Base-by-base conservation (phyloP, 129 eudicot species). In the Smallanthus sonchifolius region DNA sequence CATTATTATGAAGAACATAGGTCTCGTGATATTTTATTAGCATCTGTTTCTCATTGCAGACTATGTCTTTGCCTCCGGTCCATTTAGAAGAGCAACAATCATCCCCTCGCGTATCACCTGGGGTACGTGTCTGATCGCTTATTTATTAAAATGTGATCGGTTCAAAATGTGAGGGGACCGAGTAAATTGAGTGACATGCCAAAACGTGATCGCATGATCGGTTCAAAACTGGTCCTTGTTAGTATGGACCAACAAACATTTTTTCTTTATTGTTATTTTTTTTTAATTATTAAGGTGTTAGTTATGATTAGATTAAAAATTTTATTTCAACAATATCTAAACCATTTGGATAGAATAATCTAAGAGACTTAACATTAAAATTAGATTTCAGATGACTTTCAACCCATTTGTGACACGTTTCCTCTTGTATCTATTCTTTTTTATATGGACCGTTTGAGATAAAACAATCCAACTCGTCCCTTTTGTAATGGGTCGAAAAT, bases 51-150 rank as follows among this genome's bases (percentile, higher is more conserved):
- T 67, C 8, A 43, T 59, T 70, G 79, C 88, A 92, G 98, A 62
- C 90, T 67, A 67, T 65, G 48, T 87, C 96, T 32, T 57, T 84
- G 72, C 91, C 96, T 62, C 75, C 85, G 11, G 78, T 64, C 70
- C 37, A 64, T 47, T 39, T 70, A 10, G 77, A 70, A 71, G 96
- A 92, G 73, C 30, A 56, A 69, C 82, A 85, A 38, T 72, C 85
- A 43, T 81, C 96, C 47, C 90, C 98, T 14, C 83, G 87, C 39
- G 45, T 82, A 40, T 81, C 90, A n/a, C 81, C 66, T 54, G 66
- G 51, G 65, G 76, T 71, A 71, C 24, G 38, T 54, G 24, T 47
- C 40, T 71, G 32, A 15, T 59, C 10, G 28, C 37, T 57, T 19
- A n/a, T n/a, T n/a, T n/a, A n/a, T n/a, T n/a, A n/a, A n/a, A n/a